Conservation (phyloP, 352 stramenopile species). For the Elongisporangium prolatum region DNA sequence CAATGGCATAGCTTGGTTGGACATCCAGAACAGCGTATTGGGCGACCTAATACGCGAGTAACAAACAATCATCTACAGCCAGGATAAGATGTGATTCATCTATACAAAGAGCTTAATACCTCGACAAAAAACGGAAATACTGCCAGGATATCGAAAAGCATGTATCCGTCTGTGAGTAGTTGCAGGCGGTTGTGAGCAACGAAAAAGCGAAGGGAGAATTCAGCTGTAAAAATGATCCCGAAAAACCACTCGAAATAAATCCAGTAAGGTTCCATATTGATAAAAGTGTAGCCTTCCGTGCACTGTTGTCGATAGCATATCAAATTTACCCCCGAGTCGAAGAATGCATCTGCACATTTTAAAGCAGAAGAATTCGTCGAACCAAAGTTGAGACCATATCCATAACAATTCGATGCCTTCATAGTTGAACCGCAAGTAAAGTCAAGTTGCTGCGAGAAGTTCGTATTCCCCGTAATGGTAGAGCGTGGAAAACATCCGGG, state of each 20-base stretch:
- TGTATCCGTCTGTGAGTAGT: conserved; percentile 56
- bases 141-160: conserved; percentile 59
- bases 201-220: conserved; percentile 56
- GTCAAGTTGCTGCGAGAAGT: conserved; percentile 30
- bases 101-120: conserved; percentile 21
- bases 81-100: not conserved
- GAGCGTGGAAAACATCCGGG: conserved; percentile 44
- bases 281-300: conserved; percentile 19
- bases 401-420: conserved; percentile 34
- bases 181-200: conserved; percentile 24
- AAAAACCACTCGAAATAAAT: conserved; percentile 76
- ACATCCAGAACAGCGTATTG: conserved; percentile 25
- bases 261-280: conserved; percentile 72
- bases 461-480: conserved; percentile 12
- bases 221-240: conserved; percentile 44
- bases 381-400: conserved; percentile 46
- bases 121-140: conserved; percentile 64
- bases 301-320: conserved; percentile 62
- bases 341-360: conserved; percentile 32
- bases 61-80: not conserved
- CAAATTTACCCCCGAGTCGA: conserved; percentile 9
- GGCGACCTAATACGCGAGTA: conserved; percentile 8
- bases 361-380: conserved; percentile 22
- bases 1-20: conserved; percentile 49
- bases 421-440: conserved; percentile 31